Percentiles rank a stretch among this genome's conserved stretches.
phyloP scores from a whole-genome alignment of 2,329 filamentous ascomycete genomes.

The Colletotrichum trifolii region DNA sequence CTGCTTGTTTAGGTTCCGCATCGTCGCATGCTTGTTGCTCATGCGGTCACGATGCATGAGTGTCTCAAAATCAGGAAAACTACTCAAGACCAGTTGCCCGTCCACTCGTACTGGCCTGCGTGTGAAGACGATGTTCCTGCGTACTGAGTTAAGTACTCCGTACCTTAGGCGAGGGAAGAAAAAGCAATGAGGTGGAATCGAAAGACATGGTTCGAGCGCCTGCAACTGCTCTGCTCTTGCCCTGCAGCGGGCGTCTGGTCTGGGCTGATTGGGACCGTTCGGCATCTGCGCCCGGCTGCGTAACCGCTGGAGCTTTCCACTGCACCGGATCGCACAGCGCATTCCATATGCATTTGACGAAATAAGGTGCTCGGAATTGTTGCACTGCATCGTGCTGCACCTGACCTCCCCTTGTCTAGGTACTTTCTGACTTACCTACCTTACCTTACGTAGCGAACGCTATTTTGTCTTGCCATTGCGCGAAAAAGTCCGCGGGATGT shows the following conservation, averaged over 20 bases:
- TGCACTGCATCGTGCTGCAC: too few relatives aligned
- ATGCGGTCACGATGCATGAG: conserved; percentile 15
- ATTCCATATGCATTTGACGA: neutral
- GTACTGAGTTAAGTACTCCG: neutral
- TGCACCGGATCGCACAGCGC: conserved; percentile 8
- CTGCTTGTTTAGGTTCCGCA: conserved; percentile 1
- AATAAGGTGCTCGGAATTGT: neutral
- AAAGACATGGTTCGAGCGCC: conserved; percentile 33
- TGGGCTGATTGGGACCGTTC: conserved; percentile 1
- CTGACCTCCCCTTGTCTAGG: too few relatives aligned
- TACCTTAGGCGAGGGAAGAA: neutral
- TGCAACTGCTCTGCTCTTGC: conserved; percentile 29
- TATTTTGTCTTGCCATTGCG: too few relatives aligned
- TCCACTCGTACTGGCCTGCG: too few relatives aligned
- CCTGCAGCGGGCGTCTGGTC: neutral
- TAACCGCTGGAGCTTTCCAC: neutral
- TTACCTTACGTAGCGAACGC: too few relatives aligned
- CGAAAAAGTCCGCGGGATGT: too few relatives aligned
- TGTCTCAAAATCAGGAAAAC: conserved; percentile 1
- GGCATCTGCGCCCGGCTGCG: conserved; percentile 17
- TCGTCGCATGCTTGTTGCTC: neutral
- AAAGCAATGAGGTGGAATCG: conserved; percentile 18
- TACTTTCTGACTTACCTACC: too few relatives aligned
- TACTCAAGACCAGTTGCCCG: neutral
- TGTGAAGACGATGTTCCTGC: too few relatives aligned